Percentiles rank a stretch among this genome's conserved stretches.
Evolutionary conservation across 2,329 filamentous ascomycete species (phyloP).

Genomic region (Botrytis pseudocinerea): DNA sequence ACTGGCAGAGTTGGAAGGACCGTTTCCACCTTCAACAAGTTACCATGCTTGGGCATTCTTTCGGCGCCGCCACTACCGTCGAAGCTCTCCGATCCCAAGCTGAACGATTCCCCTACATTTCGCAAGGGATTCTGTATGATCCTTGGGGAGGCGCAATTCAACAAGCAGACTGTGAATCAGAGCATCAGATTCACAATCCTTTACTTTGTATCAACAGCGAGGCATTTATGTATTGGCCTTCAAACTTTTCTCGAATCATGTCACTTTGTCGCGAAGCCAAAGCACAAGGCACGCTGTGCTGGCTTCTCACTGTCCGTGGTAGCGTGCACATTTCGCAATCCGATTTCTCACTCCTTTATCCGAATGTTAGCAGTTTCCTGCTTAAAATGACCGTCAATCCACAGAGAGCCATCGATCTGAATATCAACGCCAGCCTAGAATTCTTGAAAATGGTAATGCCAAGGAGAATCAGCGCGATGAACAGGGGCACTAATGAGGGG

Average conservation of each 20-base stretch:
- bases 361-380: slow-evolving; percentile 56
- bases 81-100: slow-evolving; percentile 56
- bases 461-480: slow-evolving; percentile 49
- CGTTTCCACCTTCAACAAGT: slow-evolving; percentile 57
- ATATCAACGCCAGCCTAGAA: slow-evolving; percentile 62
- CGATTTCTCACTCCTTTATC: slow-evolving; percentile 66
- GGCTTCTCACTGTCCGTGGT: slow-evolving; percentile 56
- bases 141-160: slow-evolving; percentile 58
- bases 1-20: slow-evolving; percentile 58
- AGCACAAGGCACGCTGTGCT: slow-evolving; percentile 48
- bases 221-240: slow-evolving; percentile 69
- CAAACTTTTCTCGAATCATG: slow-evolving; percentile 60
- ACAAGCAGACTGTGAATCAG: slow-evolving; percentile 47
- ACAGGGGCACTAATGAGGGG: slow-evolving; percentile 55
- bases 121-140: slow-evolving; percentile 66
- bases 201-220: slow-evolving; percentile 66
- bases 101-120: slow-evolving; percentile 55
- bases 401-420: slow-evolving; percentile 61
- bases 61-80: slow-evolving; percentile 64
- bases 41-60: slow-evolving; percentile 65
- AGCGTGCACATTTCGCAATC: slow-evolving; percentile 66
- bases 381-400: slow-evolving; percentile 66
- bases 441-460: slow-evolving; percentile 59
- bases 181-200: slow-evolving; percentile 52
- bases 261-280: slow-evolving; percentile 57